These are phyloP conservation scores for Codiaeum variegatum DNA, from an alignment of 441 rosid species.

Conservation along the genomic window DNA sequence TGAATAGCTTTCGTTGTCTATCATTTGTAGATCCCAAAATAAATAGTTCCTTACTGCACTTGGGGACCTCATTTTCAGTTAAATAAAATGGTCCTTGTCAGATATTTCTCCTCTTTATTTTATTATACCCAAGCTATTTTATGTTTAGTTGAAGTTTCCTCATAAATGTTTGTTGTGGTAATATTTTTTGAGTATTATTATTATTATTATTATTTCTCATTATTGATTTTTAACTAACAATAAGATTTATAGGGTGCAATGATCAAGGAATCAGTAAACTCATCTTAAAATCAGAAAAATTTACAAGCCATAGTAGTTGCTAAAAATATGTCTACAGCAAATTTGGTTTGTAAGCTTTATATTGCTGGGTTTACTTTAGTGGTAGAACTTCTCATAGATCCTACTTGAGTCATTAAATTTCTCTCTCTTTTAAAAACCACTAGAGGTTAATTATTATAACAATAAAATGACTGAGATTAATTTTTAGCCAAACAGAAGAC, in stretches of 20 bases:
- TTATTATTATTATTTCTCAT: background rate
- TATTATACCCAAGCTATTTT: background rate
- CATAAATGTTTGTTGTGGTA: background rate
- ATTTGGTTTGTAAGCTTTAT: background rate
- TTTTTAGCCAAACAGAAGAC: no score
- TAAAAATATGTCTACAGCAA: no score
- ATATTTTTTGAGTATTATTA: background rate
- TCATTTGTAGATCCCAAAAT: background rate
- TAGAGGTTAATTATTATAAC: no score
- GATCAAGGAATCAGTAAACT: background rate
- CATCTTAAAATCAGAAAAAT: background rate
- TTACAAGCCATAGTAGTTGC: no score
- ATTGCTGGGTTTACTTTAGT: background rate
- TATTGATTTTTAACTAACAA: background rate
- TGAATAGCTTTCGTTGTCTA: conserved; percentile 3
- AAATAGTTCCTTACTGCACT: background rate
- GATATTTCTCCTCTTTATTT: background rate
- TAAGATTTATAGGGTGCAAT: background rate
- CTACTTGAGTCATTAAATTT: no score
- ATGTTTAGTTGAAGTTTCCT: background rate
- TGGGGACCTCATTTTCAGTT: background rate
- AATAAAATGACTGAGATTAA: no score
- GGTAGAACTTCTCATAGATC: no score
- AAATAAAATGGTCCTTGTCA: background rate
- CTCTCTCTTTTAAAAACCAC: no score